These are phyloP conservation scores for Draba incana DNA, from an alignment of 345 rosid genomes.

Conservation along the genomic window DNA sequence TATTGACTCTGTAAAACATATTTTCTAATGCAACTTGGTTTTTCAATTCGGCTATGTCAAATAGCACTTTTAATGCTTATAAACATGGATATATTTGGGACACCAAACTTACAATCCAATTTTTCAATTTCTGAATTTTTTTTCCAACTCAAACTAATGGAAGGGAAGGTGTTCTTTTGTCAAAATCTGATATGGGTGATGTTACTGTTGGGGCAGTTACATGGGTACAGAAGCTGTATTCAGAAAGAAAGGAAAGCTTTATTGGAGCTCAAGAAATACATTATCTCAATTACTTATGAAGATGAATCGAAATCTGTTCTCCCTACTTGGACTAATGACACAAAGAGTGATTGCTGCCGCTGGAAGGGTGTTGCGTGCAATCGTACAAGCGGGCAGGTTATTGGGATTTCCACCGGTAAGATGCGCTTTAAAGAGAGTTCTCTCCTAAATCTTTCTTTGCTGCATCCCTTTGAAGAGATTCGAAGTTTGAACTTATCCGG, in stretches of 20 bases:
- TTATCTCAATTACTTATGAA: background rate
- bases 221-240: constrained; percentile 17
- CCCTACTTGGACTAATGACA: constrained; percentile 20
- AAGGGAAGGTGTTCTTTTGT: background rate
- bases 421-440: background rate
- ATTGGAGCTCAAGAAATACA: constrained; percentile 7
- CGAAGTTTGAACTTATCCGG: background rate
- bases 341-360: constrained; percentile 19
- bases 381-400: background rate
- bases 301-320: background rate
- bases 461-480: constrained; percentile 31
- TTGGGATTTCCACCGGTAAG: background rate
- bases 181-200: constrained; percentile 1
- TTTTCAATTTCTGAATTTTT: too few species aligned
- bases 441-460: constrained; percentile 17
- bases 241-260: too few species aligned
- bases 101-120: too few species aligned
- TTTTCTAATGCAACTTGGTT: too few species aligned
- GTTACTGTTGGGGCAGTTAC: constrained; percentile 11
- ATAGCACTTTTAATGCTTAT: too few species aligned
- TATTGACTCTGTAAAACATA: too few species aligned
- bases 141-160: background rate
- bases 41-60: too few species aligned
- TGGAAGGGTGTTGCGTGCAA: constrained; percentile 17
- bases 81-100: too few species aligned